These are phyloP conservation scores for Hemisphaericaspora xylofermentans DNA, from an alignment of 1,139 yeast species.

Conservation along the genomic window DNA sequence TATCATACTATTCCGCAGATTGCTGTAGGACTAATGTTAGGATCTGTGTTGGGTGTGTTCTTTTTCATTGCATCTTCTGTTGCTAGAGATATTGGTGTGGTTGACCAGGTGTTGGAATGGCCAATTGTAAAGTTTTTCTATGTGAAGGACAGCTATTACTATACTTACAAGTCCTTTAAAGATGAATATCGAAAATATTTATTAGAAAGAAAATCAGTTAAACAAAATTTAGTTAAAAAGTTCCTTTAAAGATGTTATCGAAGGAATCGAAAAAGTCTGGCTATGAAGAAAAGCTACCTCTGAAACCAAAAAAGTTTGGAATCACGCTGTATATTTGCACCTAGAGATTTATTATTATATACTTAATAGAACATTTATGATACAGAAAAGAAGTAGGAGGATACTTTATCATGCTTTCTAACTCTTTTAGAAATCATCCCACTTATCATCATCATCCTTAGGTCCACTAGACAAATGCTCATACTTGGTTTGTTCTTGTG, in stretches of 20 bases:
- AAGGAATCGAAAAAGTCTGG: conserved; percentile 1
- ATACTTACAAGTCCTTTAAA: conserved; percentile 37
- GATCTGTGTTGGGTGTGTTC: conserved; percentile 53
- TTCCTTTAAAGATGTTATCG: neutral
- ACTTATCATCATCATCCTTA: conserved; percentile 36
- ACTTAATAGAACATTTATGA: conserved; percentile 3
- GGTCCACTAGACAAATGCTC: conserved; percentile 50
- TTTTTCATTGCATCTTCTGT: conserved; percentile 57
- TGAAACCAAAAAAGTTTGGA: neutral
- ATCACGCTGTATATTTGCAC: neutral
- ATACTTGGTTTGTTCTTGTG: conserved; percentile 57
- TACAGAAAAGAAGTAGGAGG: conserved; percentile 2
- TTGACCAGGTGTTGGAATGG: conserved; percentile 59
- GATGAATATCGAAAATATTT: conserved; percentile 31
- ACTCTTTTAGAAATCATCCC: conserved; percentile 41
- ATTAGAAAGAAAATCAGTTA: conserved; percentile 2
- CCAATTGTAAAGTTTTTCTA: conserved; percentile 43
- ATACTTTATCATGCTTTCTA: neutral
- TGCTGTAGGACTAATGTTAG: conserved; percentile 66
- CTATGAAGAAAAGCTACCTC: neutral
- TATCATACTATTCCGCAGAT: conserved; percentile 81
- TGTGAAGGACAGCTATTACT: conserved; percentile 59
- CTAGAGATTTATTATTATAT: conserved; percentile 1
- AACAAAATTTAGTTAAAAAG: conserved; percentile 2
- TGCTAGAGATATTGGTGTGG: conserved; percentile 57